A percentile compares a stretch with the other conserved stretches of the same genome.
Evolutionary conservation across 2,329 filamentous ascomycete species (phyloP).

Genomic region (Ramularia collo-cygni): DNA sequence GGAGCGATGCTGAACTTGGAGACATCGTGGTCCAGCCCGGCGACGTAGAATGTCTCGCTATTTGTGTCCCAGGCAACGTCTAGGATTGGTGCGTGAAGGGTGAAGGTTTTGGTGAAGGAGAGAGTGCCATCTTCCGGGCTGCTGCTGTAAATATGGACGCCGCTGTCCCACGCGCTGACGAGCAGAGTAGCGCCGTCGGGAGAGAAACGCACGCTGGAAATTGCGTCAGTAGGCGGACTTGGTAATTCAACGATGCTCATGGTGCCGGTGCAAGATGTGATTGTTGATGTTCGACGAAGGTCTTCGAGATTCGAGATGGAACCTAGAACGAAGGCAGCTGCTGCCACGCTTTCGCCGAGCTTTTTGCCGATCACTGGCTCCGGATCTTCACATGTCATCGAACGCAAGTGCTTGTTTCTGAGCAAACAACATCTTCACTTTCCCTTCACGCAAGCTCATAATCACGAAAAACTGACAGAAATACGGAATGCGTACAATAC

Average conservation of each 20-base stretch:
- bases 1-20: slow-evolving; percentile 67
- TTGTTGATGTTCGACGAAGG: neutral
- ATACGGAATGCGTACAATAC: slow-evolving; percentile 21
- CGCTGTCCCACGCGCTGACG: slow-evolving; percentile 92
- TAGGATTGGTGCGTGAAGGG: slow-evolving; percentile 74
- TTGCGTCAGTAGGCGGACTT: slow-evolving; percentile 75
- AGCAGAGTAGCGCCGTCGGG: slow-evolving; percentile 70
- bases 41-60: slow-evolving; percentile 77
- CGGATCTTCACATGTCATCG: no score
- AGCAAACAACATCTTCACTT: no score
- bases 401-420: no score
- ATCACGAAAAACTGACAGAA: no score
- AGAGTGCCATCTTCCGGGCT: slow-evolving; percentile 38
- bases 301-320: no score
- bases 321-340: no score
- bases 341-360: no score
- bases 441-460: no score
- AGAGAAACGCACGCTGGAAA: slow-evolving; percentile 82
- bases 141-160: slow-evolving; percentile 69
- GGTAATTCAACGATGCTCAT: slow-evolving; percentile 54
- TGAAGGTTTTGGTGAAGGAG: slow-evolving; percentile 27
- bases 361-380: no score
- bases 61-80: slow-evolving; percentile 82
- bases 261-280: slow-evolving; percentile 9
- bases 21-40: slow-evolving; percentile 81